phyloP scores from a whole-genome alignment of 495 filamentous ascomycete genomes.

The Echria macrotheca region DNA sequence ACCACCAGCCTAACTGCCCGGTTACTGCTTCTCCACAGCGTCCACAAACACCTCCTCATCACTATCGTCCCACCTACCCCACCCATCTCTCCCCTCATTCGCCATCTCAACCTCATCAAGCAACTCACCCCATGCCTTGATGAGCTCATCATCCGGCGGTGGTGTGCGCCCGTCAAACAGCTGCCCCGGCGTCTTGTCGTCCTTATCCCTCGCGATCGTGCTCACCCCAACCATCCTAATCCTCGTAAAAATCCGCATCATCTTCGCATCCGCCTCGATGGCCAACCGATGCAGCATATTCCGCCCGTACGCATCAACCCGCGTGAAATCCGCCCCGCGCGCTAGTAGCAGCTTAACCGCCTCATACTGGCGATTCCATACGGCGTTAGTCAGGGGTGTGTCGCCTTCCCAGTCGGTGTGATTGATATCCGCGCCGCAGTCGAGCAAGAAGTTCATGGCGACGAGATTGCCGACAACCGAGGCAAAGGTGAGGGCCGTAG shows the following conservation, averaged over 20 bases:
- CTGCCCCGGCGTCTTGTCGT: neutral
- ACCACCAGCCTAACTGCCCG: too few species aligned
- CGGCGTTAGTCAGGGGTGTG: too few species aligned
- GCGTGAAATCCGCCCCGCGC: neutral
- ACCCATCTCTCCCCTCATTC: neutral
- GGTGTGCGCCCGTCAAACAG: neutral
- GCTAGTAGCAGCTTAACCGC: neutral
- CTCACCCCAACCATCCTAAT: neutral
- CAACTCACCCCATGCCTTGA: neutral
- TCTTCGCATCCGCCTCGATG: neutral
- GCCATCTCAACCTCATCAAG: neutral
- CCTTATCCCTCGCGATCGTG: neutral
- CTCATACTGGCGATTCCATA: neutral
- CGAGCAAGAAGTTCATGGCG: neutral
- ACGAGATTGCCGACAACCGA: neutral
- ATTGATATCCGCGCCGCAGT: neutral
- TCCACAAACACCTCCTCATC: neutral
- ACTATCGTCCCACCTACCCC: too few species aligned
- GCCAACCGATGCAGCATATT: neutral
- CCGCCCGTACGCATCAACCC: neutral
- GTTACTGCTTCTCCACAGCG: neutral
- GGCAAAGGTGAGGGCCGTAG: neutral
- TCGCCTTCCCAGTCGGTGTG: neutral
- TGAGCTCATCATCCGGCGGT: neutral
- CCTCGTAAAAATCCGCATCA: neutral